Percentiles rank a stretch among this genome's conserved stretches.
Evolutionary conservation across 2,329 filamentous ascomycete genomes (phyloP).

Genomic region (Magnaporthiopsis poae): DNA sequence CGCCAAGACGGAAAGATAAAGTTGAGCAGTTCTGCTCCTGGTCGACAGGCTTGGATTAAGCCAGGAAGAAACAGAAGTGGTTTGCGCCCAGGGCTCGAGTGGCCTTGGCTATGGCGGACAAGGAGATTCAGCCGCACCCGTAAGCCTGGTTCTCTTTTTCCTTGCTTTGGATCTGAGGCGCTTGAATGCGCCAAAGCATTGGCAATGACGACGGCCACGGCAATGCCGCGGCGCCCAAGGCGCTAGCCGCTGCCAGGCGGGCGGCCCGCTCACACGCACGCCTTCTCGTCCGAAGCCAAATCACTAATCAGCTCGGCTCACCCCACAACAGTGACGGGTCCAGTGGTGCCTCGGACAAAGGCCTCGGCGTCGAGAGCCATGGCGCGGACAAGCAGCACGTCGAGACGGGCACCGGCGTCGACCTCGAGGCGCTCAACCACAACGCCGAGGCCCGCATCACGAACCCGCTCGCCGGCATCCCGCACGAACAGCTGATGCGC

Average conservation of each 20-base stretch:
- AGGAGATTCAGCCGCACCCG: conserved; percentile 2
- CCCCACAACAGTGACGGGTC: conserved; percentile 3
- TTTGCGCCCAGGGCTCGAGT: not conserved
- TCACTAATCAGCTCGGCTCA: not conserved
- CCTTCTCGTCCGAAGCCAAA: not conserved
- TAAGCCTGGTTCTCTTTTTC: not conserved
- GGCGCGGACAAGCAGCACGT: not conserved
- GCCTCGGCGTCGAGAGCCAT: not conserved
- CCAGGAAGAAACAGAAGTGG: not conserved
- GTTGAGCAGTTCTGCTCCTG: not conserved
- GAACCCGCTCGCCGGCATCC: conserved; percentile 13
- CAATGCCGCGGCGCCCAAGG: not conserved
- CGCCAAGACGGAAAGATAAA: not conserved
- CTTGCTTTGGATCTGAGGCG: not conserved
- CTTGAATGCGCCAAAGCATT: not conserved
- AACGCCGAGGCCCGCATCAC: conserved; percentile 12
- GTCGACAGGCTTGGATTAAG: not conserved
- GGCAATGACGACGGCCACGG: not conserved
- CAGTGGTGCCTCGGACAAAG: not conserved
- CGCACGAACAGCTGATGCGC: conserved; percentile 13
- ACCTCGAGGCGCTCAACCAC: conserved; percentile 5
- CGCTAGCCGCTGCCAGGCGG: not conserved
- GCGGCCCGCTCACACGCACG: not conserved
- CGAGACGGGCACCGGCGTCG: not conserved
- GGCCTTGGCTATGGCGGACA: not conserved